A percentile compares a stretch with the other conserved stretches of the same genome.
These are phyloP conservation scores for Sechiopsis laciniata DNA, from an alignment of 306 rosid species.

Conservation along the genomic window DNA sequence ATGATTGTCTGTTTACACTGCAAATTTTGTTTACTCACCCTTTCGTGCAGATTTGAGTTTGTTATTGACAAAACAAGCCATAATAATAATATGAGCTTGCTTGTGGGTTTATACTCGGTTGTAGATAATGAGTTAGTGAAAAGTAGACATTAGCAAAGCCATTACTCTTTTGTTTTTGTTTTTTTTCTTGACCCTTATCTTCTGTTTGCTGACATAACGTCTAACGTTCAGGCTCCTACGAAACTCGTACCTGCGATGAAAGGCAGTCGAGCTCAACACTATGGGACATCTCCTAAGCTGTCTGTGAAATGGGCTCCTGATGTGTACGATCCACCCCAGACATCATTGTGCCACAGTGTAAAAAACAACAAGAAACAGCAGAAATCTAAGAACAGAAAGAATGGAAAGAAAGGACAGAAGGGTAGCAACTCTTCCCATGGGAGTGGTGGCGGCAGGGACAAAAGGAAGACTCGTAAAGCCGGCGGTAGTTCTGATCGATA, in stretches of 20 bases:
- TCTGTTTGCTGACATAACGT: not conserved
- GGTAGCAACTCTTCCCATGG: conserved; percentile 40
- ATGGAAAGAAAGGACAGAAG: conserved; percentile 64
- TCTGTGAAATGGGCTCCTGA: conserved; percentile 81
- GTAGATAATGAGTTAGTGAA: not conserved
- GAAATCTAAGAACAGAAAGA: conserved; percentile 55
- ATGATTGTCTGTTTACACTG: not conserved
- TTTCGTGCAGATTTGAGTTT: not conserved
- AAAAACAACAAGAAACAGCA: conserved; percentile 54
- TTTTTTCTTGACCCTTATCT: not conserved
- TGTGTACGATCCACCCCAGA: conserved; percentile 73
- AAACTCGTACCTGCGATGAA: conserved; percentile 74
- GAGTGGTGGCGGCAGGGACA: conserved; percentile 33
- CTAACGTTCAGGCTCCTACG: conserved; percentile 42
- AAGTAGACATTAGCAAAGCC: not conserved
- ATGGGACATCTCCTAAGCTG: conserved; percentile 33
- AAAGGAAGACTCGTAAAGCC: conserved; percentile 45
- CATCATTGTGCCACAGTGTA: conserved; percentile 46
- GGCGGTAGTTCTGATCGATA: conserved; percentile 36
- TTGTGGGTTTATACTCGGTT: not conserved
- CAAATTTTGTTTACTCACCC: not conserved
- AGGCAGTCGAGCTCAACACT: conserved; percentile 58
- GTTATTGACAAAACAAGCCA: not conserved
- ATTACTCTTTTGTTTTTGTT: not conserved
- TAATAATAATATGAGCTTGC: not conserved